These are phyloP conservation scores for Haberlea rhodopensis DNA, from an alignment of 257 asterid genomes.

Conservation along the genomic window DNA sequence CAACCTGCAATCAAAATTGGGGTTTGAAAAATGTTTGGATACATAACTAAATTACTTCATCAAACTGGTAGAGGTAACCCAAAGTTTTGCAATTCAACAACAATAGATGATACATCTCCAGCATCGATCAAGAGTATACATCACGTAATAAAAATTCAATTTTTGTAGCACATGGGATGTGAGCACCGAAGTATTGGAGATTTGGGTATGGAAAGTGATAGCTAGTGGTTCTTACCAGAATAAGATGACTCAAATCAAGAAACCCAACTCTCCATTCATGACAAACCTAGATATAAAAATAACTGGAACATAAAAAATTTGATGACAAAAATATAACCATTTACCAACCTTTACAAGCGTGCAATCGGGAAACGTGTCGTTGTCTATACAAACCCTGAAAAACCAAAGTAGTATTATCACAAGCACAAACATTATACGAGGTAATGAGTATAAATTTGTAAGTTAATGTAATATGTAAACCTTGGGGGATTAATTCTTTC, in stretches of 20 bases:
- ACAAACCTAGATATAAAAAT: neutral
- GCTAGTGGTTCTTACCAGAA: no score
- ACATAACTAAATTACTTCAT: slow-evolving; percentile 25
- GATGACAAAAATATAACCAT: neutral
- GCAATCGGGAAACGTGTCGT: slow-evolving; percentile 60
- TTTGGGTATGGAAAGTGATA: no score
- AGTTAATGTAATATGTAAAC: slow-evolving; percentile 29
- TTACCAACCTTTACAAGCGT: slow-evolving; percentile 79
- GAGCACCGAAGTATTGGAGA: neutral
- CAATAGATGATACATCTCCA: neutral
- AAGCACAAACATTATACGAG: no score
- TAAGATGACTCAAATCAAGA: no score
- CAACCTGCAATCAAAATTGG: slow-evolving; percentile 49
- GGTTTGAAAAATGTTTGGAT: slow-evolving; percentile 3
- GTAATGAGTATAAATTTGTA: no score
- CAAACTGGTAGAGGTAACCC: slow-evolving; percentile 28
- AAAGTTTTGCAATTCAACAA: slow-evolving; percentile 8
- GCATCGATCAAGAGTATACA: neutral
- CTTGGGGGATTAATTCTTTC: slow-evolving; percentile 90
- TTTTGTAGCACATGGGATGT: neutral
- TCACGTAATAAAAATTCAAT: neutral
- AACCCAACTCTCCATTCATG: no score
- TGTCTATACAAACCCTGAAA: slow-evolving; percentile 79
- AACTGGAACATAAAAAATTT: neutral
- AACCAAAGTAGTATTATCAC: slow-evolving; percentile 11